Evolutionary conservation across 73 alveolate genomes (phyloP).

Genomic region (Paramecium sexaurelia): DNA sequence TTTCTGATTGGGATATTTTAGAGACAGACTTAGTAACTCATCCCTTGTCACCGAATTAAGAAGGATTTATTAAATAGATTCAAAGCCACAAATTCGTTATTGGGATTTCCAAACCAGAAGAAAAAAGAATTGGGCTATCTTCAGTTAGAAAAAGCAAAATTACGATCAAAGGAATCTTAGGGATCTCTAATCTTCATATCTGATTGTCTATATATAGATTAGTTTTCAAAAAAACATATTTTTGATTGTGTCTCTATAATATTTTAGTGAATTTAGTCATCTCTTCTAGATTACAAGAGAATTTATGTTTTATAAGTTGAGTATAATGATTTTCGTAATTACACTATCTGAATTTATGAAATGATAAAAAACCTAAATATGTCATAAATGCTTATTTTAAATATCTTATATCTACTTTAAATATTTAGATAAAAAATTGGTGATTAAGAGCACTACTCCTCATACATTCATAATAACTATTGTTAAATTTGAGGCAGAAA

Average conservation of each 20-base stretch:
- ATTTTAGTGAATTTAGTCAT: not conserved
- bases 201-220: not conserved
- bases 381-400: not conserved
- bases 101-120: not conserved
- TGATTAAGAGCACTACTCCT: too few relatives aligned
- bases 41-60: not conserved
- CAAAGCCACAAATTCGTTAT: not conserved
- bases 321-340: not conserved
- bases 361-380: not conserved
- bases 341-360: not conserved
- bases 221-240: not conserved
- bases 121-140: not conserved
- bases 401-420: too few relatives aligned
- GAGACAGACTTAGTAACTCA: not conserved
- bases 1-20: not conserved
- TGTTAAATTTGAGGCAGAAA: not conserved
- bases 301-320: not conserved
- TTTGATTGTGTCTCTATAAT: not conserved
- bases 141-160: not conserved
- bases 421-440: too few relatives aligned
- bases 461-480: too few relatives aligned
- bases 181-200: not conserved
- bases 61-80: not conserved
- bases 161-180: not conserved
- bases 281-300: not conserved